These are phyloP conservation scores for Thelephora aurantiotincta DNA, from an alignment of 768 basidiomycete species.

Conservation along the genomic window DNA sequence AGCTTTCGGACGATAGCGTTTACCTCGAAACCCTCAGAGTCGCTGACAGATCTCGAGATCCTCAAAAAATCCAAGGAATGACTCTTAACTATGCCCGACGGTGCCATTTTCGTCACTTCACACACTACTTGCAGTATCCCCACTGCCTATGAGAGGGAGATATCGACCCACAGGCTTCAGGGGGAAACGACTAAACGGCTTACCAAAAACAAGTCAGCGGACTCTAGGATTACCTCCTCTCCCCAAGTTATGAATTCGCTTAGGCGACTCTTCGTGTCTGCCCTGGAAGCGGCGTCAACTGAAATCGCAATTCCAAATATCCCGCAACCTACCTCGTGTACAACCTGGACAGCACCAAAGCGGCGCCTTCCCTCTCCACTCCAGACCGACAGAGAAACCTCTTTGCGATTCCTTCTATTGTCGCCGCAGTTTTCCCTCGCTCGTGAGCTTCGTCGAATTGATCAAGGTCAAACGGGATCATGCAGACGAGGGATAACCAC, in stretches of 20 bases:
- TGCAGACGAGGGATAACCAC: conserved; percentile 91
- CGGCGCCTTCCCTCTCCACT: conserved; percentile 74
- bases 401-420: conserved; percentile 46
- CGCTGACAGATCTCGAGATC: conserved; percentile 29
- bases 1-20: conserved; percentile 64
- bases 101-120: conserved; percentile 52
- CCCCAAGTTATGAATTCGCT: conserved; percentile 38
- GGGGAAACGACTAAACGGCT: conserved; percentile 9
- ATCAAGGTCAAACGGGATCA: conserved; percentile 83
- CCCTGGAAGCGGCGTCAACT: conserved; percentile 24
- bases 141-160: conserved; percentile 32
- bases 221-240: conserved; percentile 20
- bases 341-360: conserved; percentile 64
- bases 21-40: conserved; percentile 23
- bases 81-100: conserved; percentile 34
- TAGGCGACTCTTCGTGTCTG: conserved; percentile 40
- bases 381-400: conserved; percentile 52
- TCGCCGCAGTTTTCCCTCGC: conserved; percentile 37
- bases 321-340: conserved; percentile 52
- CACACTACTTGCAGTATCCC: conserved; percentile 58
- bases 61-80: conserved; percentile 30
- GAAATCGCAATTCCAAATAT: conserved; percentile 3
- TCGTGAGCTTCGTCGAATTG: conserved; percentile 60
- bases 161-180: background rate
- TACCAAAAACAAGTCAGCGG: conserved; percentile 39